Base-by-base conservation (phyloP, 2,329 filamentous ascomycete species). In the Cladosporium sp. region DNA sequence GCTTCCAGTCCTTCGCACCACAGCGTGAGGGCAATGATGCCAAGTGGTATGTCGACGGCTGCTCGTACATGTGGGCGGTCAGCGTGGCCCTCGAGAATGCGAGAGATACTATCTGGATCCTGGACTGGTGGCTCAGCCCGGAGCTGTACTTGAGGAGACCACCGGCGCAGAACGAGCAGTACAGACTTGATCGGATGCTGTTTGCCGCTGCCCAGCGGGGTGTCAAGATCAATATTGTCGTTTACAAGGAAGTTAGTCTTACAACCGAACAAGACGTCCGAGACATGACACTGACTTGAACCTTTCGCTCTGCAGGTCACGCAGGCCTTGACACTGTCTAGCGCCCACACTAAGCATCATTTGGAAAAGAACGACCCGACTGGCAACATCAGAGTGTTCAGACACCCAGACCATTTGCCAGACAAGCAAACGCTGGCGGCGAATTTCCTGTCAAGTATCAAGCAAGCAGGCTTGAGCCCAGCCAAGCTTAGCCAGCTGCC, bases 11-110 rank as follows among this genome's bases (percentile, higher is more conserved):
- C 66, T 96, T 96, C 79, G 90, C 91, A 1, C 88, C 91, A 0
- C 85, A 89, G 72, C 85, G 90, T 23, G 85, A 86, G 34, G 89
- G 90, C 65, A 89, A 92, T 73, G 82, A 88, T 68, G 88, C 86
- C 68, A 96, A 96, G 82, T 96, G 92, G 91, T 93, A 90, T 77
- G 91, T 95, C 21, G 91, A 95, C 74, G 92, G 90, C 13, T 91
- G 89, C 75, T 87, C 88, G 10, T 95, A 96, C 76, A 93, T 96
- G 81, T 93, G 88, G 84, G 92, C 93, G 16, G 91, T 96, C 1
- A 92, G 89, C 30, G 82, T 89, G 68, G 92, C 93, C 1, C 79
- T 96, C 59, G 90, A 95, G 79, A 88, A 86, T 73, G 92, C 92
- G 2, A 84, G 82, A 69, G 87, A 94, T 71, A 90, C 86, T 49